A percentile compares a stretch with the other conserved stretches of the same genome.
Conservation (phyloP, 2,329 filamentous ascomycete species). For the Calonectria pseudoturangicola region DNA sequence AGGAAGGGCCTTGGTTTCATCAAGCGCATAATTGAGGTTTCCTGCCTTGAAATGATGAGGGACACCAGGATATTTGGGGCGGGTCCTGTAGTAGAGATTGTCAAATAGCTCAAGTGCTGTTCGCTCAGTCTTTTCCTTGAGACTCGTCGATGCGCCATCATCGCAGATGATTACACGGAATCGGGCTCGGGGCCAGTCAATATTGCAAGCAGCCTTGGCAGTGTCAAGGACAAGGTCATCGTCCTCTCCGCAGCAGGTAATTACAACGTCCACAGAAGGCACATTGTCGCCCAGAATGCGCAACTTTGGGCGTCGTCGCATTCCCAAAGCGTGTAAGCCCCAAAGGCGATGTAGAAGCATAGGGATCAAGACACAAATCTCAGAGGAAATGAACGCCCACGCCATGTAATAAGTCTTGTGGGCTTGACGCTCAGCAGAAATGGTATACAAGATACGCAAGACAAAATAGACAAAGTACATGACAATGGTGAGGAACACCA, state of each 20-base stretch:
- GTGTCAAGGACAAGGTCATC: slow-evolving; percentile 10
- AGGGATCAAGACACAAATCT: slow-evolving; percentile 5
- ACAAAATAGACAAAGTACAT: slow-evolving; percentile 23
- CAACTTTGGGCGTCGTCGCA: slow-evolving; percentile 13
- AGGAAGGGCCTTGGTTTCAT: slow-evolving; percentile 50
- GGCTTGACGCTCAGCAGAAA: slow-evolving; percentile 6
- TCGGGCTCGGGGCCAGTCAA: slow-evolving; percentile 1
- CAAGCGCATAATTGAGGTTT: slow-evolving; percentile 16
- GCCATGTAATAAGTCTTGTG: slow-evolving; percentile 21
- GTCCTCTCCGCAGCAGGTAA: slow-evolving; percentile 22
- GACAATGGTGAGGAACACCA: slow-evolving; percentile 8
- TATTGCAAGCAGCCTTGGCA: slow-evolving; percentile 10
- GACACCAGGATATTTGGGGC: slow-evolving; percentile 2
- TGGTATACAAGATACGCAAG: slow-evolving; percentile 22
- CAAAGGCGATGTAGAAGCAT: slow-evolving; percentile 13
- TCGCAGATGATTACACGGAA: slow-evolving; percentile 22
- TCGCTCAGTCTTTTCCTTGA: background rate
- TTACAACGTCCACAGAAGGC: slow-evolving; percentile 2
- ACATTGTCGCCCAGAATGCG: slow-evolving; percentile 21
- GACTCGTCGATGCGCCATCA: background rate
- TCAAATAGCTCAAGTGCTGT: slow-evolving; percentile 11
- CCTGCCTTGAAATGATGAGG: slow-evolving; percentile 23
- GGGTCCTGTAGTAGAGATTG: slow-evolving; percentile 19
- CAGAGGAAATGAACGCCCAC: slow-evolving; percentile 1
- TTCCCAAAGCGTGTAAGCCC: slow-evolving; percentile 1